Evolutionary conservation across 306 rosid species (phyloP).

Genomic region (Quercus parvula): DNA sequence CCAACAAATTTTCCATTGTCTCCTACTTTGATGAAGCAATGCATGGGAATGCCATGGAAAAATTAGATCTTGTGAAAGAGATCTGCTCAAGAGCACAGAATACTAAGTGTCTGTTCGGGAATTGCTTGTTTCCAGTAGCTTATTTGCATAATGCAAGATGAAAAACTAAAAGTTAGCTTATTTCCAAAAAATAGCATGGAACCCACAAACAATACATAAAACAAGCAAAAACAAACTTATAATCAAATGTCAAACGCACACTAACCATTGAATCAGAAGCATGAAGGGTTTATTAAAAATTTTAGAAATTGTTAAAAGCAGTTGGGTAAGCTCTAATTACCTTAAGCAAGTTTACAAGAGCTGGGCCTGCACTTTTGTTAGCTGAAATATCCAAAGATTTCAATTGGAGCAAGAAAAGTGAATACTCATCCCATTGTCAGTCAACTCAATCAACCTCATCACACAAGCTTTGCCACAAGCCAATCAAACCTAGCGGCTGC

Average conservation of each 20-base stretch:
- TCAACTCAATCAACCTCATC: too few species aligned
- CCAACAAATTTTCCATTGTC: conserved; percentile 50
- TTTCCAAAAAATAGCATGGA: too few species aligned
- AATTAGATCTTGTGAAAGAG: conserved; percentile 68
- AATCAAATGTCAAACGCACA: too few species aligned
- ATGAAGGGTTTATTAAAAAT: not conserved
- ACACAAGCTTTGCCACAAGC: too few species aligned
- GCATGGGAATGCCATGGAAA: conserved; percentile 91
- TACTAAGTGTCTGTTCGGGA: not conserved
- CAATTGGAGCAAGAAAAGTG: conserved; percentile 48
- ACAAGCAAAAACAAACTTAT: too few species aligned
- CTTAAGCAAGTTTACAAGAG: conserved; percentile 71
- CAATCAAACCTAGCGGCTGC: too few species aligned
- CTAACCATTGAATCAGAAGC: conserved; percentile 12
- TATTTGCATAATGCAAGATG: too few species aligned
- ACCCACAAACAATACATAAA: too few species aligned
- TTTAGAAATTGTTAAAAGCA: not conserved
- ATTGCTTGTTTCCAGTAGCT: too few species aligned
- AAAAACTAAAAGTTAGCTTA: too few species aligned
- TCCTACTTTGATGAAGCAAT: conserved; percentile 66
- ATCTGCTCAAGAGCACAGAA: conserved; percentile 41
- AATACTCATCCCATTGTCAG: not conserved
- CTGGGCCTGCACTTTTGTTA: conserved; percentile 46
- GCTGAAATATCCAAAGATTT: conserved; percentile 67
- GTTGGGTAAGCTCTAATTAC: conserved; percentile 39